These are phyloP conservation scores for Penicillium egyptiacum DNA, from an alignment of 495 filamentous ascomycete species.

Conservation along the genomic window DNA sequence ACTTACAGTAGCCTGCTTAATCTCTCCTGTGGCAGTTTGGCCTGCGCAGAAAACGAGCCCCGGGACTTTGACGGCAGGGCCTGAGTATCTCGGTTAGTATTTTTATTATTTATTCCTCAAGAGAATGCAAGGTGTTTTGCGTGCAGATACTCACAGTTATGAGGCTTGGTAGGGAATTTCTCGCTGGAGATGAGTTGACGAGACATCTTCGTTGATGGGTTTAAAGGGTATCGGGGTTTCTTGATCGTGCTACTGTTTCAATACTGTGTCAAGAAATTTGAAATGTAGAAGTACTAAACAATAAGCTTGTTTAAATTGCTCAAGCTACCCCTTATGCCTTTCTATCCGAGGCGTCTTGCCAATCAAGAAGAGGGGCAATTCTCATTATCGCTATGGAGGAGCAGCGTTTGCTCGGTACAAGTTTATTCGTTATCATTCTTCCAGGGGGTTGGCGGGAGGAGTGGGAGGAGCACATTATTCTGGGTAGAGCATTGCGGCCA, in stretches of 20 bases:
- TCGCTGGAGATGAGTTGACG: slow-evolving; percentile 44
- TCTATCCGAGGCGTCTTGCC: neutral
- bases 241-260: neutral
- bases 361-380: neutral
- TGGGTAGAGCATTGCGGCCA: neutral
- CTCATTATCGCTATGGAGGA: neutral
- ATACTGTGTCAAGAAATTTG: neutral
- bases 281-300: neutral
- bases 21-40: slow-evolving; percentile 45
- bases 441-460: neutral
- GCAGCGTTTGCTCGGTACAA: neutral
- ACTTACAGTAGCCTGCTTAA: slow-evolving; percentile 42
- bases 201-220: slow-evolving; percentile 31
- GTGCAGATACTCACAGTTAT: slow-evolving; percentile 34
- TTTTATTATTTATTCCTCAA: neutral
- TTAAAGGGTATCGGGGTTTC: neutral
- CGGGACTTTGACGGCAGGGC: slow-evolving; percentile 39
- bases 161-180: slow-evolving; percentile 43
- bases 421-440: neutral
- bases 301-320: slow-evolving; percentile 6
- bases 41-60: slow-evolving; percentile 43
- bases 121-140: neutral
- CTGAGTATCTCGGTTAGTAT: slow-evolving; percentile 13
- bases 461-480: slow-evolving; percentile 15
- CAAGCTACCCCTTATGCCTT: slow-evolving; percentile 9